A percentile compares a stretch with the other conserved stretches of the same genome.
Evolutionary conservation across 306 rosid genomes (phyloP).

Genomic region (Prunus mume): DNA sequence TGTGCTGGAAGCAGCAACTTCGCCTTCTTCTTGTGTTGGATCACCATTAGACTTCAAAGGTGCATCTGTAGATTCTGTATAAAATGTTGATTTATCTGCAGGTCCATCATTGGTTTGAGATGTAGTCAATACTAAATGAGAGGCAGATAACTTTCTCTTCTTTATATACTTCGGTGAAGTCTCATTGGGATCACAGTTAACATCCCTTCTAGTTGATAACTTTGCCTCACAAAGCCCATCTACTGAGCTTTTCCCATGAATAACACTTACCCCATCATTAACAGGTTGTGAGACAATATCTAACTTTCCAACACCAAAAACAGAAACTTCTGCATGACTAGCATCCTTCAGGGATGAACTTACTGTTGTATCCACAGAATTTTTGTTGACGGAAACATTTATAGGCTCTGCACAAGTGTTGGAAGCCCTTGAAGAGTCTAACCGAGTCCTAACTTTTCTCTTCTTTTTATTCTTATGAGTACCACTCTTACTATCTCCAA

Average conservation of each 20-base stretch:
- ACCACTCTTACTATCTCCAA: constrained; percentile 35
- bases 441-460: constrained; percentile 36
- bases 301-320: constrained; percentile 41
- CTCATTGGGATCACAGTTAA: constrained; percentile 22
- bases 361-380: constrained; percentile 34
- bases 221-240: constrained; percentile 35
- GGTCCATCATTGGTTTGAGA: constrained; percentile 35
- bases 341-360: constrained; percentile 28
- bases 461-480: constrained; percentile 31
- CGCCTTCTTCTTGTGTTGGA: constrained; percentile 31
- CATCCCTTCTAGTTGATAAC: constrained; percentile 28
- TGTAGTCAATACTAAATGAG: constrained; percentile 22
- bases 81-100: constrained; percentile 31
- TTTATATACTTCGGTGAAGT: constrained; percentile 33
- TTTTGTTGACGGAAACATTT: constrained; percentile 26
- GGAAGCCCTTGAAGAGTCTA: constrained; percentile 36
- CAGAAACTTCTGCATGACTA: constrained; percentile 34
- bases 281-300: constrained; percentile 35
- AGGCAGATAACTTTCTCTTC: constrained; percentile 36
- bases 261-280: constrained; percentile 22
- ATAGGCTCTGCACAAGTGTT: constrained; percentile 30
- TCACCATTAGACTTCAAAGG: constrained; percentile 34
- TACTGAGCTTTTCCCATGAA: constrained; percentile 22
- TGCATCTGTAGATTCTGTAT: constrained; percentile 17
- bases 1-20: constrained; percentile 28